These are phyloP conservation scores for Catenaria anguillulae DNA, from an alignment of 371 early-diverging fungal genomes.

Conservation along the genomic window DNA sequence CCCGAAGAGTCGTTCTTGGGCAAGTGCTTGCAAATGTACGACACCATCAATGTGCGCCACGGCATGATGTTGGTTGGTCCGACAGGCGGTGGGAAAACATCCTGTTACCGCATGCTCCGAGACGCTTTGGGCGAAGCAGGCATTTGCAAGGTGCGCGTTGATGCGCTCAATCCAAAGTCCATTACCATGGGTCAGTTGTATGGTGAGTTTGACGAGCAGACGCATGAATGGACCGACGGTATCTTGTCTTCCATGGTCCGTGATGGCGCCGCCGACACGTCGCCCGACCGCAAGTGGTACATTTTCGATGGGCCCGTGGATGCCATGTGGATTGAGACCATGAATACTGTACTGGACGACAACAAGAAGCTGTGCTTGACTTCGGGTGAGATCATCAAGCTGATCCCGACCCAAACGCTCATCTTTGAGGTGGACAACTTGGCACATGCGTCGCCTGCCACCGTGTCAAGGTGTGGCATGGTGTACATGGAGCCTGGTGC, in stretches of 20 bases:
- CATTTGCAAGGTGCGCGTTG: slow-evolving; percentile 19
- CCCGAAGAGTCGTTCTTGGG: slow-evolving; percentile 31
- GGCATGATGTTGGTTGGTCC: slow-evolving; percentile 47
- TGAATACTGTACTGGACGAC: slow-evolving; percentile 49
- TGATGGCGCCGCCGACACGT: slow-evolving; percentile 32
- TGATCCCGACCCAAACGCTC: slow-evolving; percentile 35
- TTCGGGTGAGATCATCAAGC: slow-evolving; percentile 47
- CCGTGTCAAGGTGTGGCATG: slow-evolving; percentile 46
- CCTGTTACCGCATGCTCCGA: slow-evolving; percentile 25
- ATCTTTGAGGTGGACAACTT: slow-evolving; percentile 44
- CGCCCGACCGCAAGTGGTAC: slow-evolving; percentile 41
- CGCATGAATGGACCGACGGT: slow-evolving; percentile 46
- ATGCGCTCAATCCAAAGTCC: slow-evolving; percentile 38
- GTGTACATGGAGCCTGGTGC: slow-evolving; percentile 48
- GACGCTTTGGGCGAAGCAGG: slow-evolving; percentile 14
- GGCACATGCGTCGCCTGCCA: slow-evolving; percentile 43
- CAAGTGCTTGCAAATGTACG: slow-evolving; percentile 44
- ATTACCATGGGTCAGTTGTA: slow-evolving; percentile 54
- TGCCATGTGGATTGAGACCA: slow-evolving; percentile 50
- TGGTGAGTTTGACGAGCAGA: slow-evolving; percentile 44
- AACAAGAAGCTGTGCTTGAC: slow-evolving; percentile 46
- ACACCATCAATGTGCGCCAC: slow-evolving; percentile 40
- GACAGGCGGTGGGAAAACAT: slow-evolving; percentile 40
- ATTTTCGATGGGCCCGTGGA: slow-evolving; percentile 51
- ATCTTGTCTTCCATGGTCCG: slow-evolving; percentile 37